These are phyloP conservation scores for Cutaneotrichosporon cavernicola DNA, from an alignment of 1,284 basidiomycete species.

Conservation along the genomic window DNA sequence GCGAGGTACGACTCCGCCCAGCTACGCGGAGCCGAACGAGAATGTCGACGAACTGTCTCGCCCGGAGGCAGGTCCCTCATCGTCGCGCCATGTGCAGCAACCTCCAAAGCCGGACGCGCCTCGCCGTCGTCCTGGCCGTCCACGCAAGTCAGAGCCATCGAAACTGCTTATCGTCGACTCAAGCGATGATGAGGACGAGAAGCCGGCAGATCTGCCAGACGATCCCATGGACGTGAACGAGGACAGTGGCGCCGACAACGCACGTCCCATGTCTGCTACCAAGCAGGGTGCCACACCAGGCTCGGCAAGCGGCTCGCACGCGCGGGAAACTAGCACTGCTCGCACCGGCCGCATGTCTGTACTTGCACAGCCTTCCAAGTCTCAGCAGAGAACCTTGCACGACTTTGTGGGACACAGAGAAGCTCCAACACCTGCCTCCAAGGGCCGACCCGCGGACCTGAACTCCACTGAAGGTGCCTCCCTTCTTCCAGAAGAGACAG, in stretches of 20 bases:
- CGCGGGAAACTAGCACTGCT: background rate
- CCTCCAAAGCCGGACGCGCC: background rate
- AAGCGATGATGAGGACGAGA: background rate
- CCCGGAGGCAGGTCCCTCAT: background rate
- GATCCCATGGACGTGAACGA: background rate
- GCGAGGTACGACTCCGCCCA: background rate
- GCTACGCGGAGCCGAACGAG: background rate
- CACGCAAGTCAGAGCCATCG: background rate
- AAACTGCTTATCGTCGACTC: background rate
- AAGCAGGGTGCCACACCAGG: background rate
- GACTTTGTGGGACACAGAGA: background rate
- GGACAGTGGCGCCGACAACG: background rate
- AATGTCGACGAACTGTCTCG: background rate
- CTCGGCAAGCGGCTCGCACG: background rate
- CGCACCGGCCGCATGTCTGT: conserved; percentile 1
- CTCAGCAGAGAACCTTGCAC: conserved; percentile 1
- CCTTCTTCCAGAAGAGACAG: conserved; percentile 35
- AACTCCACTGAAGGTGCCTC: conserved; percentile 10
- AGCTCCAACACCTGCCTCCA: background rate
- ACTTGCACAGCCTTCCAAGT: background rate
- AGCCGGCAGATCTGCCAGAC: background rate
- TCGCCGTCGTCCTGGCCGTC: conserved; percentile 1
- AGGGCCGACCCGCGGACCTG: background rate
- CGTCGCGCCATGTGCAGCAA: background rate
- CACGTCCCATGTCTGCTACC: background rate